Percentiles rank a stretch among this genome's conserved stretches.
Conservation (phyloP, 2,329 filamentous ascomycete species). For the Lasiodiplodia sp. region DNA sequence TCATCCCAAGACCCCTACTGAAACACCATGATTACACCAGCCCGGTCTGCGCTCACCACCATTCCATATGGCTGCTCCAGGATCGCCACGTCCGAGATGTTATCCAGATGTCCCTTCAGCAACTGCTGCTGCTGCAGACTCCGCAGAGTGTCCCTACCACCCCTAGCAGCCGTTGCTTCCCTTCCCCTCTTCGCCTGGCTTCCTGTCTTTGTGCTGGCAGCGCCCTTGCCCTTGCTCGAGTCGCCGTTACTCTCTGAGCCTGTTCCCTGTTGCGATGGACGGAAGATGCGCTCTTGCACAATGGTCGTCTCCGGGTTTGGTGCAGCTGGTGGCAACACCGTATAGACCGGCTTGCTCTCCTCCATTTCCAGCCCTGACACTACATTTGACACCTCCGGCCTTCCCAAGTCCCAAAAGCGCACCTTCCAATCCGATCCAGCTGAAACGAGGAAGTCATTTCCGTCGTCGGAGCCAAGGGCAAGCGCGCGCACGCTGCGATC, state of each 20-base stretch:
- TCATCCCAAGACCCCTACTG: slow-evolving; percentile 49
- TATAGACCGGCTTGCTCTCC: slow-evolving; percentile 34
- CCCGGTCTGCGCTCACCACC: slow-evolving; percentile 88
- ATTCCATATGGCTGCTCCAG: slow-evolving; percentile 90
- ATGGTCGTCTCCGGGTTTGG: slow-evolving; percentile 29
- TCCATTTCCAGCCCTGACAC: slow-evolving; percentile 74
- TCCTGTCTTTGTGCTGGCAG: slow-evolving; percentile 1
- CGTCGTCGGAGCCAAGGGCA: slow-evolving; percentile 74
- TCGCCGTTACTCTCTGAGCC: neutral
- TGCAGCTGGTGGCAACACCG: slow-evolving; percentile 16
- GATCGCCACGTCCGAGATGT: slow-evolving; percentile 85
- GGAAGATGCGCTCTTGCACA: slow-evolving; percentile 23
- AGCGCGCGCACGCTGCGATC: slow-evolving; percentile 79
- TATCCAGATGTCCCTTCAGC: slow-evolving; percentile 85
- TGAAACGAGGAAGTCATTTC: slow-evolving; percentile 82
- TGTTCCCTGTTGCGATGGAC: slow-evolving; percentile 15
- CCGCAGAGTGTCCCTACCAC: slow-evolving; percentile 51
- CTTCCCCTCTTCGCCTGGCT: slow-evolving; percentile 12
- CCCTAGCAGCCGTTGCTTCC: slow-evolving; percentile 9
- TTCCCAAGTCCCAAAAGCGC: slow-evolving; percentile 89
- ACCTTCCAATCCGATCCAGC: slow-evolving; percentile 90
- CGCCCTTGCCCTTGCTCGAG: slow-evolving; percentile 10
- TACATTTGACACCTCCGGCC: slow-evolving; percentile 78
- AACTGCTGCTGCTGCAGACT: slow-evolving; percentile 81
- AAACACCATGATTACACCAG: slow-evolving; percentile 87